Evolutionary conservation across 2,329 filamentous ascomycete genomes (phyloP).

Genomic region (Calonectria hawksworthii): DNA sequence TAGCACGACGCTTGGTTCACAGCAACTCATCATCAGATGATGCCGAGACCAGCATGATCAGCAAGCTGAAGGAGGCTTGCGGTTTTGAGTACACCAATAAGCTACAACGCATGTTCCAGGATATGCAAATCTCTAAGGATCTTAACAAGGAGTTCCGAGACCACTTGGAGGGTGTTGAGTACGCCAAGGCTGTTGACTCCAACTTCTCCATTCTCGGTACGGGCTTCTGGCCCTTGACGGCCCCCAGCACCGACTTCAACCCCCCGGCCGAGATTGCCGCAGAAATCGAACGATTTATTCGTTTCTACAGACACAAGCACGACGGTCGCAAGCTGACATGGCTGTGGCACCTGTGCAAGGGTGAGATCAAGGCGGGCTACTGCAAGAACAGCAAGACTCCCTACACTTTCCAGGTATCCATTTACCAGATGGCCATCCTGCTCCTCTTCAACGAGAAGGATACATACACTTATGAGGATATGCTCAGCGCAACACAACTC

Average conservation of each 20-base stretch:
- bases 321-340: slow-evolving; percentile 96
- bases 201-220: slow-evolving; percentile 95
- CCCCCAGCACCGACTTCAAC: slow-evolving; percentile 89
- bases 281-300: slow-evolving; percentile 90
- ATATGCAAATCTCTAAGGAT: slow-evolving; percentile 99
- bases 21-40: slow-evolving; percentile 96
- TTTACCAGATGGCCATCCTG: slow-evolving; percentile 97
- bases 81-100: slow-evolving; percentile 99
- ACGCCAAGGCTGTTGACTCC: slow-evolving; percentile 82
- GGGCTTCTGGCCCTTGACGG: slow-evolving; percentile 94
- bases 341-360: slow-evolving; percentile 99
- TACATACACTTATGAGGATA: slow-evolving; percentile 88
- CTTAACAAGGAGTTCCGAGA: slow-evolving; percentile 91
- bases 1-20: slow-evolving; percentile 94
- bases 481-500: slow-evolving; percentile 84
- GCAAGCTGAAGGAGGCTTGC: slow-evolving; percentile 97
- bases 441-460: slow-evolving; percentile 95
- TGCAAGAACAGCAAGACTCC: slow-evolving; percentile 90
- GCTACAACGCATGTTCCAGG: slow-evolving; percentile 99
- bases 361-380: slow-evolving; percentile 94
- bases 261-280: slow-evolving; percentile 87
- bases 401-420: slow-evolving; percentile 97
- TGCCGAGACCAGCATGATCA: slow-evolving; percentile 99
- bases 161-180: slow-evolving; percentile 69
- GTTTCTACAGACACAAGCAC: slow-evolving; percentile 97